Evolutionary conservation across 1,139 yeast species (phyloP).

Genomic region (Debaryomyces sp.): DNA sequence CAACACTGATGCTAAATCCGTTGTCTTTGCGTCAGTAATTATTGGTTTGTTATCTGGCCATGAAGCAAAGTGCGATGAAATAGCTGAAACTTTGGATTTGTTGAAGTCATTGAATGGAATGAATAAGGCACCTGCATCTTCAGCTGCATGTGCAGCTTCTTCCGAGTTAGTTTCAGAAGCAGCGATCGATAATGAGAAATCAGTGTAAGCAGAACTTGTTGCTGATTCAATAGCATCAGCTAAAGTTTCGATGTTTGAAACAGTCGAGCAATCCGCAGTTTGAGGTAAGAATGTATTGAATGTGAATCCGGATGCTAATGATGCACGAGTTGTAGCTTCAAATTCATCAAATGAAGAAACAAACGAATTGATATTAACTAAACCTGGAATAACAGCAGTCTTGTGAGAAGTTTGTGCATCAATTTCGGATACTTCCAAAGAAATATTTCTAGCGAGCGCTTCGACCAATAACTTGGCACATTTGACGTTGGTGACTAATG

Average conservation of each 20-base stretch:
- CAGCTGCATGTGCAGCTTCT: constrained; percentile 63
- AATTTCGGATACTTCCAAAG: constrained; percentile 69
- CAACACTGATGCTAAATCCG: constrained; percentile 88
- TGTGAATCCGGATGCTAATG: constrained; percentile 87
- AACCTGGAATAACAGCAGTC: constrained; percentile 82
- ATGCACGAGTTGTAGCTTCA: constrained; percentile 67
- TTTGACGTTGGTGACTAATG: constrained; percentile 96
- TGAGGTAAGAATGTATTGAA: constrained; percentile 81
- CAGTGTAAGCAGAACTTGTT: constrained; percentile 69
- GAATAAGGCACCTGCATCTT: constrained; percentile 75
- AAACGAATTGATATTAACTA: constrained; percentile 79
- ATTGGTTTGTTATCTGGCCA: constrained; percentile 90
- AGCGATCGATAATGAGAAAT: constrained; percentile 80
- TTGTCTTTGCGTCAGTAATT: constrained; percentile 88
- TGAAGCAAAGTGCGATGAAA: constrained; percentile 74
- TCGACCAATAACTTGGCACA: constrained; percentile 95
- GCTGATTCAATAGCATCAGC: constrained; percentile 63
- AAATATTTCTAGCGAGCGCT: constrained; percentile 76
- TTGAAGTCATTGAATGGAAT: constrained; percentile 79
- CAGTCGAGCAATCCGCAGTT: constrained; percentile 61
- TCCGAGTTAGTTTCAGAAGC: constrained; percentile 73
- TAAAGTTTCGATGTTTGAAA: constrained; percentile 67
- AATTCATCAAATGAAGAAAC: constrained; percentile 70
- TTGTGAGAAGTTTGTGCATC: constrained; percentile 93
- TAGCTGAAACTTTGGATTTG: constrained; percentile 69